Percentiles rank a stretch among this genome's conserved stretches.
These are phyloP conservation scores for Pinus taeda DNA, from an alignment of 75 land plant genomes.

Conservation along the genomic window DNA sequence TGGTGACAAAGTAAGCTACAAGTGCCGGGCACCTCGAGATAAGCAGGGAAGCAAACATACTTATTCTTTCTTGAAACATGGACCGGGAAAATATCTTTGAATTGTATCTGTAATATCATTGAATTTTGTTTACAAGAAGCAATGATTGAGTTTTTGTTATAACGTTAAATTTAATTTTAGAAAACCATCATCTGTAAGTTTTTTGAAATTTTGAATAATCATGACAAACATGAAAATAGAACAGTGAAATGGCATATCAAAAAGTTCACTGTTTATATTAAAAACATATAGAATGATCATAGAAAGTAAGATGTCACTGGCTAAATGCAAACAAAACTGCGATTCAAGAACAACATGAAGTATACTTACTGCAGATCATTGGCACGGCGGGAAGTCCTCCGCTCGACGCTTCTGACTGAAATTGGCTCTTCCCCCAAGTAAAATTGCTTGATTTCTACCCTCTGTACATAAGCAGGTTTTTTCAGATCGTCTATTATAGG, in stretches of 20 bases:
- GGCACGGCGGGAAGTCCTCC: slow-evolving; percentile 89
- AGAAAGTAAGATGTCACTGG: neutral
- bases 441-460: slow-evolving; percentile 91
- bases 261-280: neutral
- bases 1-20: neutral
- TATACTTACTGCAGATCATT: slow-evolving; percentile 93
- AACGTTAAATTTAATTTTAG: no score
- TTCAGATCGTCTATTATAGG: slow-evolving; percentile 88
- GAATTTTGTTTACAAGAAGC: no score
- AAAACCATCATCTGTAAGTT: neutral
- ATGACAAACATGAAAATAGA: neutral
- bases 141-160: no score
- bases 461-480: slow-evolving; percentile 87
- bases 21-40: neutral
- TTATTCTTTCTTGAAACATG: no score
- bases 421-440: slow-evolving; percentile 93
- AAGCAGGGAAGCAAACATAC: no score
- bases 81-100: no score
- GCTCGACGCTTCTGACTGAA: slow-evolving; percentile 88
- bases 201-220: neutral
- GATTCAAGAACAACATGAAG: neutral
- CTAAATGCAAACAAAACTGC: no score
- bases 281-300: neutral
- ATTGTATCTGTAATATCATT: no score
- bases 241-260: neutral